Evolutionary conservation across 2,329 filamentous ascomycete genomes (phyloP).

Genomic region (Hymenoscyphus scutula): DNA sequence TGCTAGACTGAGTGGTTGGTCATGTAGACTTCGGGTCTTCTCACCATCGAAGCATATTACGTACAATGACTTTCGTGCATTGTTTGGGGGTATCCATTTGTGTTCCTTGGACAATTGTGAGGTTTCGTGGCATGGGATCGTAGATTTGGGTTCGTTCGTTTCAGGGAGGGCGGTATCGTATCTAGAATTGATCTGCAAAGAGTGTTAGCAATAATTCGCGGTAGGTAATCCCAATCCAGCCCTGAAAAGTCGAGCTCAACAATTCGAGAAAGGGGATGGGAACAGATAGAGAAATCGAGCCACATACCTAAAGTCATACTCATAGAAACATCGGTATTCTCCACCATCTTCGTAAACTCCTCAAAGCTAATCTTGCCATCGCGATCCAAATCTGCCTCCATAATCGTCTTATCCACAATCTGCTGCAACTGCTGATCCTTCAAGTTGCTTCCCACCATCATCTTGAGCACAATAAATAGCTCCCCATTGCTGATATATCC

Average conservation of each 20-base stretch:
- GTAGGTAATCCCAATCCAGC: too few relatives aligned
- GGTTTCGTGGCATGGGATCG: background rate
- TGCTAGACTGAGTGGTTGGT: background rate
- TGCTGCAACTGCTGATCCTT: constrained; percentile 99
- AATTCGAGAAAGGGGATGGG: background rate
- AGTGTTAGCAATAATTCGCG: background rate
- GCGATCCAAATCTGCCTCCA: constrained; percentile 94
- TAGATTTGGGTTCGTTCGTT: background rate
- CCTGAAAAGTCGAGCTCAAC: background rate
- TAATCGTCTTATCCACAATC: constrained; percentile 99
- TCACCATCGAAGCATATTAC: background rate
- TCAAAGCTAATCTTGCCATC: constrained; percentile 99
- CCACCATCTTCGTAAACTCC: constrained; percentile 98
- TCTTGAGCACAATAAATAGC: constrained; percentile 98
- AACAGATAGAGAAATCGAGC: background rate
- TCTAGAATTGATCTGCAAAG: background rate
- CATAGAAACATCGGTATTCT: constrained; percentile 81
- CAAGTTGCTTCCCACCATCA: constrained; percentile 99
- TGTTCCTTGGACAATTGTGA: background rate
- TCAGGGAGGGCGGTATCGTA: background rate
- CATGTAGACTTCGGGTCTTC: background rate
- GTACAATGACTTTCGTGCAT: background rate
- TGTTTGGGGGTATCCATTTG: background rate
- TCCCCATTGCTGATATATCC: constrained; percentile 99
- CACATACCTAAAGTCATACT: constrained; percentile 69